These are phyloP conservation scores for Zoysia japonica DNA, from an alignment of 176 grass and related monocot species.

Conservation along the genomic window DNA sequence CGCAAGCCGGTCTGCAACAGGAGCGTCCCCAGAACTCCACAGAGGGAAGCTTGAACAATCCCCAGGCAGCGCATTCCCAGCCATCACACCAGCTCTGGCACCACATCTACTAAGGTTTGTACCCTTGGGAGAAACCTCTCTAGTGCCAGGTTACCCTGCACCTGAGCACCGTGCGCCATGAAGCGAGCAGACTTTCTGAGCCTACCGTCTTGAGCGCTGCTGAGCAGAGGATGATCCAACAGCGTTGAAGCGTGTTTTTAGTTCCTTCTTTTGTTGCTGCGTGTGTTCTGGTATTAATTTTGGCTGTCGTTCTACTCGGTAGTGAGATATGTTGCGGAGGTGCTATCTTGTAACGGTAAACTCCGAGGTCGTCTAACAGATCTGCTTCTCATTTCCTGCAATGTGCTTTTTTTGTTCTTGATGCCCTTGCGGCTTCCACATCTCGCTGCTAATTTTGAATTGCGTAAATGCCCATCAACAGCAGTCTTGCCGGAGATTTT, in stretches of 20 bases:
- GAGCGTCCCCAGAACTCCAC: slow-evolving; percentile 63
- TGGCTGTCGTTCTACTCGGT: slow-evolving; percentile 39
- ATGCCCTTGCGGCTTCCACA: neutral
- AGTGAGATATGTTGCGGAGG: slow-evolving; percentile 33
- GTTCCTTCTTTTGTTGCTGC: neutral
- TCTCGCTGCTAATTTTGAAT: neutral
- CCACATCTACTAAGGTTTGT: slow-evolving; percentile 67
- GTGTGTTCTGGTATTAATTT: slow-evolving; percentile 23
- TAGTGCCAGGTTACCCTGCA: slow-evolving; percentile 8
- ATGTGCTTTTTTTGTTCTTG: slow-evolving; percentile 20
- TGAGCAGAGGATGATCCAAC: slow-evolving; percentile 31
- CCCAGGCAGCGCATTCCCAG: slow-evolving; percentile 44
- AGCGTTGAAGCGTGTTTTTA: slow-evolving; percentile 29
- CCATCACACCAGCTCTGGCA: slow-evolving; percentile 88
- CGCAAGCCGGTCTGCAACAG: slow-evolving; percentile 54
- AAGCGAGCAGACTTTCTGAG: slow-evolving; percentile 45
- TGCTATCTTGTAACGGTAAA: slow-evolving; percentile 49
- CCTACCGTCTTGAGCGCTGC: slow-evolving; percentile 40
- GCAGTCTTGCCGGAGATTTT: neutral
- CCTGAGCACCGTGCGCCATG: slow-evolving; percentile 29
- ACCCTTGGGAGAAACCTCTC: slow-evolving; percentile 22
- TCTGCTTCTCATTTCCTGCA: slow-evolving; percentile 28
- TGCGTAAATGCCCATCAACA: neutral
- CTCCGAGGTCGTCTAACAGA: slow-evolving; percentile 45
- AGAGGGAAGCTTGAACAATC: slow-evolving; percentile 62